Base-by-base conservation (phyloP, 352 stramenopile genomes). In the Pythium dissotocum region DNA sequence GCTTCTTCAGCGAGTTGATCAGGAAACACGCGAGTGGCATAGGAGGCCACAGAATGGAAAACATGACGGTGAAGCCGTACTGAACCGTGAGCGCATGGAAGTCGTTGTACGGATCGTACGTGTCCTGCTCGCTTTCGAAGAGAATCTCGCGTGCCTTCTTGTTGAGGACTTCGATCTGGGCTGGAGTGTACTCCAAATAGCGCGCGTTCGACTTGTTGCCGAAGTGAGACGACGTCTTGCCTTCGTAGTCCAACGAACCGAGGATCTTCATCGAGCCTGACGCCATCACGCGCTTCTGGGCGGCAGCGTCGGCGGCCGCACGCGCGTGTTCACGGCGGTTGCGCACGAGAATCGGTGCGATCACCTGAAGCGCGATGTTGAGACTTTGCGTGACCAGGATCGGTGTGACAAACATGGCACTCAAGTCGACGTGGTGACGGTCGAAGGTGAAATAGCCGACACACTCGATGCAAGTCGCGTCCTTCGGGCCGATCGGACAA, bases 371-470 rank as follows among this genome's bases (percentile, higher is more conserved):
- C 28, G 86, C 61, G 35, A 95, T 91, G 53, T 95, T 95, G 33
- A 95, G 74, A 54, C 70, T 77, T 73, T 95, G 86, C 6, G 88
- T 95, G 28, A 95, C 85, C 0, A 95, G 77, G 58, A 95, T 95
- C 10, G 88, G 86, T 2, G 88, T 95, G 36, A 95, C 79, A 75
- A 95, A 95, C 82, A 95, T 93, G 13, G 84, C 80, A 42, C 85
- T 87, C 16, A 95, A 52, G 55, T 94, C 83, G n/a, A 95, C 85
- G 76, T 95, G 88, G 49, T 85, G 77, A 2, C 82, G 83, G 61
- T 95, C 86, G 69, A 94, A 95, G 3, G 86, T 94, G 54, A 95
- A 91, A 42, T 84, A 89, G 6, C 86, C 88, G 12, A 88, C 72
- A 59, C 86, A 95, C 61, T 90, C 78, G 26, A 94, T 87, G 49